These are phyloP conservation scores for Phytophthora pisi DNA, from an alignment of 352 stramenopile genomes.

Conservation along the genomic window DNA sequence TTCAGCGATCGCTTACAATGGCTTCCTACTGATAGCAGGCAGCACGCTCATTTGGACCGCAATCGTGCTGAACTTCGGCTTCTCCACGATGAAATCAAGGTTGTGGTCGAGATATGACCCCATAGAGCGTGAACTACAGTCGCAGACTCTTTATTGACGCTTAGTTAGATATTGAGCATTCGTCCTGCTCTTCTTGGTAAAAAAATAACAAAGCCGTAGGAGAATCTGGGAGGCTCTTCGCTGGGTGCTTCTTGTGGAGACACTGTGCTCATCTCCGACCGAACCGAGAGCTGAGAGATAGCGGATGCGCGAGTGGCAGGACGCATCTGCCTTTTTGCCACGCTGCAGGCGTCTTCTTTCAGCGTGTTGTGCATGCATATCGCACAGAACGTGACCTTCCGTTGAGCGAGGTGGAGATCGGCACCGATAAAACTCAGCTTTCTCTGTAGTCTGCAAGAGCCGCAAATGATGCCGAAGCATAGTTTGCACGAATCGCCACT, in stretches of 20 bases:
- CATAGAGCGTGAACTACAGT: too few species aligned
- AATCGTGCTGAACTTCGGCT: too few species aligned
- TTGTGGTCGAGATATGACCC: too few species aligned
- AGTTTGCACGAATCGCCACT: conserved; percentile 3
- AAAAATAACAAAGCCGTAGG: neutral
- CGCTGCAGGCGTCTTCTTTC: neutral
- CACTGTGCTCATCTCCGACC: neutral
- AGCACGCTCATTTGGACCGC: neutral
- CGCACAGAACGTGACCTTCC: neutral
- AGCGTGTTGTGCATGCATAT: neutral
- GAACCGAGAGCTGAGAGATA: neutral
- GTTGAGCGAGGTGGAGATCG: neutral
- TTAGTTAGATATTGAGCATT: neutral
- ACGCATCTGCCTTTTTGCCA: neutral
- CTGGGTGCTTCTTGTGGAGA: neutral
- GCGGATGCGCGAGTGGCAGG: too few species aligned
- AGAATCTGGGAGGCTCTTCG: neutral
- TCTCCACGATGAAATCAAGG: too few species aligned
- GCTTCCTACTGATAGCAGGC: neutral
- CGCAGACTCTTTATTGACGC: too few species aligned
- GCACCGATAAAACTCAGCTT: neutral
- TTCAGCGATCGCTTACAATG: neutral
- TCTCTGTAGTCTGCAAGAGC: neutral
- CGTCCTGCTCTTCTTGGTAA: neutral
- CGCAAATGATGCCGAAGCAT: conserved; percentile 18